Conservation (phyloP, 495 filamentous ascomycete genomes). For the Cercophora scortea region DNA sequence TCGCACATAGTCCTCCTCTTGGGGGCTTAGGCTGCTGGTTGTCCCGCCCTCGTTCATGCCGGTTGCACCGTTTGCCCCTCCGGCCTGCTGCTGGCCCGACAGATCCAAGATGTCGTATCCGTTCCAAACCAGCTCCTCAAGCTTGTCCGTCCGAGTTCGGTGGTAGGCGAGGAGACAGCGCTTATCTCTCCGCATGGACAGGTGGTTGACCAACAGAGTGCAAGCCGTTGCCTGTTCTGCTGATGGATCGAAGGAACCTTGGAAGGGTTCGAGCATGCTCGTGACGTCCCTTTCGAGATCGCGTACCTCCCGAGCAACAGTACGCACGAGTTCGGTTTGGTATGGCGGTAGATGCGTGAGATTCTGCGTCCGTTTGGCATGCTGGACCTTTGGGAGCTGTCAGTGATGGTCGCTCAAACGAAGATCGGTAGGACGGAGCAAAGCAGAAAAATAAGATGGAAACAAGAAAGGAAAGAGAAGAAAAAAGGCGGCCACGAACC, state of each 20-base stretch:
- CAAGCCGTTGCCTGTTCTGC: constrained; percentile 78
- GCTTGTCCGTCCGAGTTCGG: constrained; percentile 76
- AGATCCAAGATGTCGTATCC: constrained; percentile 67
- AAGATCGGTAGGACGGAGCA: constrained; percentile 4
- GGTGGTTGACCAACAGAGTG: constrained; percentile 82
- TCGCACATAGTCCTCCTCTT: constrained; percentile 94
- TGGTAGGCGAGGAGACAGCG: constrained; percentile 94
- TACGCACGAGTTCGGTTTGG: constrained; percentile 84
- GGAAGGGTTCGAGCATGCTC: constrained; percentile 70
- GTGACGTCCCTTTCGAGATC: constrained; percentile 89
- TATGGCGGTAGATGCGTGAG: constrained; percentile 85
- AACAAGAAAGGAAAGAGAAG: too few relatives aligned
- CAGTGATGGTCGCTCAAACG: constrained; percentile 4
- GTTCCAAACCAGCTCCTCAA: constrained; percentile 91
- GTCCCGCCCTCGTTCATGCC: constrained; percentile 30
- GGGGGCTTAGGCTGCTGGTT: constrained; percentile 80
- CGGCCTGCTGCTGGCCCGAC: constrained; percentile 30
- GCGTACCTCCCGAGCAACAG: constrained; percentile 83
- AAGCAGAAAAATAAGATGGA: too few relatives aligned
- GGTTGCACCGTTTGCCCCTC: constrained; percentile 22
- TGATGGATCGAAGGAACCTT: constrained; percentile 76
- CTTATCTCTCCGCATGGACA: constrained; percentile 94
- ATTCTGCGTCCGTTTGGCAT: constrained; percentile 92
- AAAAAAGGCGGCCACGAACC: constrained; percentile 29
- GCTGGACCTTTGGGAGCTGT: constrained; percentile 64